These are phyloP conservation scores for Phyllostachys edulis DNA, from an alignment of 176 grass and related monocot species.

Conservation along the genomic window DNA sequence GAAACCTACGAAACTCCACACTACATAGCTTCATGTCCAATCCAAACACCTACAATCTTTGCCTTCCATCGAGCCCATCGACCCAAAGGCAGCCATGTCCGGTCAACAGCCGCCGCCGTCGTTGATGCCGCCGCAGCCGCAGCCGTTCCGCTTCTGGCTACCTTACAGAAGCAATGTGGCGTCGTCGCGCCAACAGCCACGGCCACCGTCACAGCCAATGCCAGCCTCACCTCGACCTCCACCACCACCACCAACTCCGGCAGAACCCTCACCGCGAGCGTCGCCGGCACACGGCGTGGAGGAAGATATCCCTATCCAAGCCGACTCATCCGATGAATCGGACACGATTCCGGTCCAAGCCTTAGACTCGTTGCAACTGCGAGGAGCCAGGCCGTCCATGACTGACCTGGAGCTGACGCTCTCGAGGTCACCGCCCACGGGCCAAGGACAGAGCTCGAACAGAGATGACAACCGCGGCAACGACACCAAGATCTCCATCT, in stretches of 20 bases:
- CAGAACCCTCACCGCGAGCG: background rate
- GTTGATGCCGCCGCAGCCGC: background rate
- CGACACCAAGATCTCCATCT: conserved; percentile 56
- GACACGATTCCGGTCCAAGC: conserved; percentile 8
- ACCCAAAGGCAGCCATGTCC: conserved; percentile 29
- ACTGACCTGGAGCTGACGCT: conserved; percentile 30
- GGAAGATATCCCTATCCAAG: conserved; percentile 17
- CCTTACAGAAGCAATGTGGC: conserved; percentile 35
- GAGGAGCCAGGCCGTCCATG: background rate
- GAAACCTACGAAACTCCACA: conserved; percentile 12
- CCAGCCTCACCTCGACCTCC: background rate
- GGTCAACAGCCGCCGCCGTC: conserved; percentile 16
- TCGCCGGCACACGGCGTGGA: background rate
- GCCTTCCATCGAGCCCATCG: background rate
- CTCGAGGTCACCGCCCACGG: background rate
- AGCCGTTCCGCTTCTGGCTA: conserved; percentile 60
- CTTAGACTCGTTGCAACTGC: conserved; percentile 1
- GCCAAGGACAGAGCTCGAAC: background rate
- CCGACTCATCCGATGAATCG: conserved; percentile 16
- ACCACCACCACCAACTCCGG: background rate
- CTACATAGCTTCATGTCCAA: conserved; percentile 13
- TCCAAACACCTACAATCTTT: background rate
- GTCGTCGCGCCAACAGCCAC: conserved; percentile 30
- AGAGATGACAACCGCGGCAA: background rate
- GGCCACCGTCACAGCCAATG: background rate